Base-by-base conservation (phyloP, 164 flowering plant genomes). In the Liquidambar formosana region DNA sequence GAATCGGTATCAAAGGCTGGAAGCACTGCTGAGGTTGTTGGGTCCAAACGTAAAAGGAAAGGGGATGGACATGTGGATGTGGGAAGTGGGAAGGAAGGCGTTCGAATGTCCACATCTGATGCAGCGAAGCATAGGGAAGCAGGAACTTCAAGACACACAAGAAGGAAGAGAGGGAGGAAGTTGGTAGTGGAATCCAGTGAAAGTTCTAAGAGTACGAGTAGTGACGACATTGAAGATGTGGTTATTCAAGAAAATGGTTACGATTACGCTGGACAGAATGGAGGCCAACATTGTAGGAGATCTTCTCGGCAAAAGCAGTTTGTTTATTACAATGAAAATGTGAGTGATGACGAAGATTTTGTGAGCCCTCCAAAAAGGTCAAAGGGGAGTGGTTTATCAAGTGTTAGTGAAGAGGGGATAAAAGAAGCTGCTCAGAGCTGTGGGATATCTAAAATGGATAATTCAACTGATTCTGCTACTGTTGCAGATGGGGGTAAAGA, bases 281-380 rank as follows among this genome's bases (percentile, higher is more conserved):
- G 64, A 23, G 75, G 60, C 9, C 68, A 26, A 13, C 13, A 51
- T 28, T 80, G 70, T 11, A 76, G 88, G 49, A 79, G 86, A 63
- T 86, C 90, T 47, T n/a, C 64, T 43, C 78, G 88, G 64, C 73
- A 54, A 1, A 88, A 77, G 68, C 80, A 76, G 33, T 51, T 82
- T 23, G 85, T 86, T 41, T 81, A 81, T 12, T 89, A 85, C 63
- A 79, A 76, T 33, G 92, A 86, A 68, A 65, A 81, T 68, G 10
- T 64, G 19, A 79, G 82, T 71, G 86, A 85, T 69, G 89, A 85
- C 54, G 86, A 85, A 21, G 77, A 79, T 21, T 54, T 67, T 47
- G 66, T 27, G 44, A 48, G 52, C 27, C 69, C 57, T 26, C 71
- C 65, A 10, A 77, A 80, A 66, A 72, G 49, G 61, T 51, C 77